Evolutionary conservation across 176 grass and related monocot genomes (phyloP).

Genomic region (Cenchrus americanus): DNA sequence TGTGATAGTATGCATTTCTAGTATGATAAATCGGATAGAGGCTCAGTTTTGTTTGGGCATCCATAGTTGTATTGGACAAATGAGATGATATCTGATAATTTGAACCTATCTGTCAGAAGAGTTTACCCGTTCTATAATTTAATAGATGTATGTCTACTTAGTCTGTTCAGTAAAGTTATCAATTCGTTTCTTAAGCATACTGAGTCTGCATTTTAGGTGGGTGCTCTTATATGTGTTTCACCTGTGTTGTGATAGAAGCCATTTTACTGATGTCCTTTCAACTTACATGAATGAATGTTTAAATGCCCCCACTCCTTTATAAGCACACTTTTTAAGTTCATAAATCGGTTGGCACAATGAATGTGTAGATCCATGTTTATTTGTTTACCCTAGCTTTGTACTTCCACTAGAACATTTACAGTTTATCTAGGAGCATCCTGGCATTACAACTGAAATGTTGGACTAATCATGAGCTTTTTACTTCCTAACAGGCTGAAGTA

Average conservation of each 20-base stretch:
- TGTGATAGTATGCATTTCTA: slow-evolving; percentile 10
- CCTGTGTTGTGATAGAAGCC: background rate
- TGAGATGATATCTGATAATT: background rate
- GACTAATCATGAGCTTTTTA: slow-evolving; percentile 14
- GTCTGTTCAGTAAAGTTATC: background rate
- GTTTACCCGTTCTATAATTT: background rate
- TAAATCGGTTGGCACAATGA: background rate
- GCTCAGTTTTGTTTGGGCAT: background rate
- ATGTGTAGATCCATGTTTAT: background rate
- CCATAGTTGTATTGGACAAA: background rate
- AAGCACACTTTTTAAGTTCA: background rate
- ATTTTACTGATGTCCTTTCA: background rate
- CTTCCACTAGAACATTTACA: background rate
- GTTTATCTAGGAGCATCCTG: background rate
- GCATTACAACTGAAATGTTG: background rate
- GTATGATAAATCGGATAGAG: background rate
- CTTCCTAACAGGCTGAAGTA: slow-evolving; percentile 71
- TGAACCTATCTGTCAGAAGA: background rate
- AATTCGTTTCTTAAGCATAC: background rate
- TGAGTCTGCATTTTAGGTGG: background rate
- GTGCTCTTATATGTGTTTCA: background rate
- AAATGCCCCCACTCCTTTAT: slow-evolving; percentile 1
- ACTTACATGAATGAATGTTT: background rate
- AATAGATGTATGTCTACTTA: no score
- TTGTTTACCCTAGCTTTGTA: background rate